Conservation (phyloP, 176 grass and related monocot species). For the Tuctoria greenei region DNA sequence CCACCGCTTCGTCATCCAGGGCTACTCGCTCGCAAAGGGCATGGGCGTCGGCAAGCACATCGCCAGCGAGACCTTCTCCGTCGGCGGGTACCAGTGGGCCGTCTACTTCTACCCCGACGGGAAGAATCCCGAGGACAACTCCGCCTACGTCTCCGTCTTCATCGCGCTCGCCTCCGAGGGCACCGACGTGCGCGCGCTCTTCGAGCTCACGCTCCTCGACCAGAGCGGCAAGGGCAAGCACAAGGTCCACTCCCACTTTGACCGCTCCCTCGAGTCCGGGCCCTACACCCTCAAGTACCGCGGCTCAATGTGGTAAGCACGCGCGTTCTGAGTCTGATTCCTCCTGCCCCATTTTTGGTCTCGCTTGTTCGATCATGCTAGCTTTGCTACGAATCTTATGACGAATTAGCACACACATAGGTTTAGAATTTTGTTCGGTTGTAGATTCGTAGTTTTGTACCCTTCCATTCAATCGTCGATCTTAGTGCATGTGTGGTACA, state of each 20-base stretch:
- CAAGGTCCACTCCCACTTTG: conserved; percentile 87
- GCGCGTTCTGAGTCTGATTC: background rate
- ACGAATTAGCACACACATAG: background rate
- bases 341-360: background rate
- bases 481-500: background rate
- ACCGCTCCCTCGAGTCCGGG: conserved; percentile 72
- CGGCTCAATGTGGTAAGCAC: conserved; percentile 84
- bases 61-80: conserved; percentile 59
- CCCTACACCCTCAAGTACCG: conserved; percentile 92
- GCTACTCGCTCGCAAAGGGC: conserved; percentile 67
- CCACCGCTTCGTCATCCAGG: conserved; percentile 67
- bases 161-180: conserved; percentile 69
- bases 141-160: conserved; percentile 65
- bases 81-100: conserved; percentile 64
- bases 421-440: background rate
- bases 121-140: conserved; percentile 66
- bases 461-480: background rate
- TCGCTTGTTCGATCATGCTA: background rate
- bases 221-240: conserved; percentile 83
- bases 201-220: conserved; percentile 72
- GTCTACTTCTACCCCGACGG: conserved; percentile 87
- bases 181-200: conserved; percentile 63
- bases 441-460: background rate
- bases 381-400: background rate
- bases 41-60: conserved; percentile 70